Conservation (phyloP, 2,329 filamentous ascomycete species). For the Emmonsia crescens region DNA sequence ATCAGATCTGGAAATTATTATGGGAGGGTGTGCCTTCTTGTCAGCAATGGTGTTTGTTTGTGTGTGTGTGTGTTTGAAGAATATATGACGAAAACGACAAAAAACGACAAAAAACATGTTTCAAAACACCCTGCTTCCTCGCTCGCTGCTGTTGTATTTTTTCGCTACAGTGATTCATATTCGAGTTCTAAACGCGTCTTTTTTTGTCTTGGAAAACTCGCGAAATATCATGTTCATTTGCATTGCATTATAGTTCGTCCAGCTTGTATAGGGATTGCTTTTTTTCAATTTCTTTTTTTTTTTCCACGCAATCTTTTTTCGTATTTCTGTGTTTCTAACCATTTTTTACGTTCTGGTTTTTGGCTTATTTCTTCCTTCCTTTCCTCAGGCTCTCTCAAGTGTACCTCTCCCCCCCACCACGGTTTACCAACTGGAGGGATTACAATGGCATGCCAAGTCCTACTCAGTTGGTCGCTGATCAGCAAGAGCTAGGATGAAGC, state of each 20-base stretch:
- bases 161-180: constrained; percentile 11
- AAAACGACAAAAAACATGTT: not conserved
- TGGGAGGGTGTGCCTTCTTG: not conserved
- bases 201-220: constrained; percentile 1
- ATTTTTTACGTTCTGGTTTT: constrained; percentile 3
- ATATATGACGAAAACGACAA: constrained; percentile 2
- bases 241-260: constrained; percentile 7
- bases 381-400: not conserved
- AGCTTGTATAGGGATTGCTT: constrained; percentile 7
- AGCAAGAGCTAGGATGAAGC: not conserved
- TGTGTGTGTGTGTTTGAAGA: not conserved
- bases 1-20: not conserved
- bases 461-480: not conserved
- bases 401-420: too few species aligned
- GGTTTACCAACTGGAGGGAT: not conserved
- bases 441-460: not conserved
- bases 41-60: not conserved
- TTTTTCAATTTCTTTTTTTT: constrained; percentile 3
- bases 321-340: not conserved
- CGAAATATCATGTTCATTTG: constrained; percentile 8
- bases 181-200: not conserved
- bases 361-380: not conserved
- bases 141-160: not conserved
- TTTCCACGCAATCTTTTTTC: constrained; percentile 2
- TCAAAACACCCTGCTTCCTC: not conserved